These are phyloP conservation scores for Coemansia umbellata DNA, from an alignment of 192 early-diverging fungal species.

Conservation along the genomic window DNA sequence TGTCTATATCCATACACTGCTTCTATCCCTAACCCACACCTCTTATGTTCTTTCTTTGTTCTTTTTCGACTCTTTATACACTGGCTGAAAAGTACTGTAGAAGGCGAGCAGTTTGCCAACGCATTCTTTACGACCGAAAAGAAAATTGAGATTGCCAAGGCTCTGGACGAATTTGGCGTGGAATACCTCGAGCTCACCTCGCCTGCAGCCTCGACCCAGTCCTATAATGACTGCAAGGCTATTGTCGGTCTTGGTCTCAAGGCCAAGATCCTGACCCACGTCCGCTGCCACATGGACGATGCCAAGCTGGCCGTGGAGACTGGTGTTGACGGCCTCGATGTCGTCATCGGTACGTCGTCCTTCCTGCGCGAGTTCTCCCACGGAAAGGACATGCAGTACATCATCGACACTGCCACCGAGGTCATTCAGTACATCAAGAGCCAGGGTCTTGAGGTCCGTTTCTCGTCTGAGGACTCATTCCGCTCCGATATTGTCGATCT, in stretches of 20 bases:
- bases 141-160: conserved; percentile 98
- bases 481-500: conserved; percentile 95
- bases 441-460: conserved; percentile 95
- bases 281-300: conserved; percentile 99
- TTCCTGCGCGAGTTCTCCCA: conserved; percentile 97
- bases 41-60: no score
- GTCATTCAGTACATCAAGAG: conserved; percentile 94
- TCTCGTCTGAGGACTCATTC: conserved; percentile 98
- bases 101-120: conserved; percentile 99
- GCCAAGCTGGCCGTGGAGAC: conserved; percentile 95
- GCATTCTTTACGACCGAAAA: conserved; percentile 97
- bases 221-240: conserved; percentile 84
- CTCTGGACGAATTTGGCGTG: conserved; percentile 96
- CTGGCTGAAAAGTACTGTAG: conserved; percentile 47
- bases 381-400: conserved; percentile 99
- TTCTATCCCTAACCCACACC: no score
- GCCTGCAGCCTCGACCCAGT: conserved; percentile 95
- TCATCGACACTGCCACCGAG: conserved; percentile 92
- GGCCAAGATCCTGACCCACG: conserved; percentile 96
- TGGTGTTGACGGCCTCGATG: conserved; percentile 94
- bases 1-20: no score
- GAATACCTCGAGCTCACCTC: conserved; percentile 98
- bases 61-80: no score
- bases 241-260: conserved; percentile 92
- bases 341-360: conserved; percentile 97